Percentiles rank a stretch among this genome's conserved stretches.
phyloP scores from a whole-genome alignment of 23 red algal genomes.

The Gracilariopsis chorda region DNA sequence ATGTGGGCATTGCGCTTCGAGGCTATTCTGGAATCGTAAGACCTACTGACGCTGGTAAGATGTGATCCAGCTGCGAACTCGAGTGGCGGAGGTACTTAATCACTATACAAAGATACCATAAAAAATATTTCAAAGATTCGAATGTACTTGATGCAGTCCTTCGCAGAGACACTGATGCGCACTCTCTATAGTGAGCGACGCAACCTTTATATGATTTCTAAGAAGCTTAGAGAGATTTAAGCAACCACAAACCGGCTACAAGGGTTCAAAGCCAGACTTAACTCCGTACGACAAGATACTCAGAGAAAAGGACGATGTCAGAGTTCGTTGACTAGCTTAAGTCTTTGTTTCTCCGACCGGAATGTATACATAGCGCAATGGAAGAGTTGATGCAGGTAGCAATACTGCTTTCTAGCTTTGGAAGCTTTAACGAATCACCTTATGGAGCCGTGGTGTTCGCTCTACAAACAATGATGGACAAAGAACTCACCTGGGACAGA shows the following conservation, averaged over 20 bases:
- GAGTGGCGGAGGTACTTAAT: no score
- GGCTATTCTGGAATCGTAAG: no score
- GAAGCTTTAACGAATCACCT: neutral
- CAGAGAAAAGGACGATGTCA: neutral
- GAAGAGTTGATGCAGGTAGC: neutral
- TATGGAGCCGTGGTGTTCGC: neutral
- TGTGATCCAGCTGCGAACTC: no score
- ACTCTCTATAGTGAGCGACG: no score
- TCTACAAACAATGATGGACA: neutral
- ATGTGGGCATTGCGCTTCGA: no score
- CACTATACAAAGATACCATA: no score
- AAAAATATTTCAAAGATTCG: no score
- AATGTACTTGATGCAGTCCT: no score
- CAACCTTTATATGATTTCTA: no score
- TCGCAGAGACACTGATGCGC: no score
- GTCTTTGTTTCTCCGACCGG: neutral
- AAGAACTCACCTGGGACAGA: neutral
- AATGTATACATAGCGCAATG: neutral
- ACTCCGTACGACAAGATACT: no score
- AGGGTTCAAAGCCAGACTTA: neutral
- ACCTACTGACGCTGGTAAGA: no score
- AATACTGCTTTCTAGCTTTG: neutral
- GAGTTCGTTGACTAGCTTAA: conserved; percentile 5
- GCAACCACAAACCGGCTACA: neutral
- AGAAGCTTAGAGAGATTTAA: neutral